Evolutionary conservation across 2,329 filamentous ascomycete genomes (phyloP), one percentile per base, ranked within the genome.

Genomic region (Sporothrix brasiliensis): DNA sequence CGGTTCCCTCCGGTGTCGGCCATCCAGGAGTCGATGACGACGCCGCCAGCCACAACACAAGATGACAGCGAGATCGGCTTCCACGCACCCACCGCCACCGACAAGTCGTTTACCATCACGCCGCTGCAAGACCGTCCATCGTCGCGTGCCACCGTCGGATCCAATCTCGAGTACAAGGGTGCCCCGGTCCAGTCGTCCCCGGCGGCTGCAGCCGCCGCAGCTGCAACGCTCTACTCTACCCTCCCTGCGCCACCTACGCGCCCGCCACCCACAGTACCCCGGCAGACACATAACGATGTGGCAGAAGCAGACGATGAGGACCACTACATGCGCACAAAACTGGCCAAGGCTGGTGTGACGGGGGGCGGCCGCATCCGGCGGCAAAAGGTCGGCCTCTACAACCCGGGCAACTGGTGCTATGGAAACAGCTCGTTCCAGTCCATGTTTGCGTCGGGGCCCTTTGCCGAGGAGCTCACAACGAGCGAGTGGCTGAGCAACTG

Each of bases 401-500:
- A 97, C 75, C 92, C 93, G 53, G 88, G 89, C 0, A 90, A 91
- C 61, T 94, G 91, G 74, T 97, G 94, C 78, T 97, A 97, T 77
- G 93, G 95, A 84, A 97, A 97, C 79, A 90, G 92, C n/a, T 90
- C 90, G 0, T 83, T 98, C 34, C 94, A 98, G 79, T 91, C 91
- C 72, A 82, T 97, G 21, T 91, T 92, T 71, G 90, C 89, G 1
- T 94, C 93, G 0, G 77, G 87, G 77, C 80, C 88, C 80, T 85
- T 97, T 85, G 82, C 87, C 80, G 78, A 88, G 81, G 82, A 90
- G 82, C 77, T 91, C 77, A 76, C 92, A 80, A 80, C 86, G 77
- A 75, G 83, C 77, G 76, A 86, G 80, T 84, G 87, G 91, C 74
- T 88, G 83, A 76, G 84, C 81, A 76, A 87, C 83, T 83, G 93